phyloP scores from a whole-genome alignment of 352 stramenopile species.

The Elongisporangium senticosum region DNA sequence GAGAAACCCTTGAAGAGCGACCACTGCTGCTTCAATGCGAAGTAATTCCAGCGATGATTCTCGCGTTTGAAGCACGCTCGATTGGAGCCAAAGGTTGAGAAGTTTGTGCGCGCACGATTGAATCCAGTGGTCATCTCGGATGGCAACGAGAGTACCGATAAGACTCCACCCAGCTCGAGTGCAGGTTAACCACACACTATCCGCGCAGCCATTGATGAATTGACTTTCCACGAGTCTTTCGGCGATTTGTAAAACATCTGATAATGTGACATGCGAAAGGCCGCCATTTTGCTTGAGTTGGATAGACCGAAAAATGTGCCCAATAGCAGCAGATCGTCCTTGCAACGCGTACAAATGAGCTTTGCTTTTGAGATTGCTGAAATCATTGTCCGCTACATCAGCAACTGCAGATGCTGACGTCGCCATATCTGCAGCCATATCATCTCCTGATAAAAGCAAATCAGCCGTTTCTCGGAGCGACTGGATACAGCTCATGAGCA shows the following conservation, averaged over 20 bases:
- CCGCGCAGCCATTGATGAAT: conserved; percentile 63
- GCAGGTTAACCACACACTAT: conserved; percentile 85
- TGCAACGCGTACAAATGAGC: conserved; percentile 72
- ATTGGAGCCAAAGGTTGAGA: conserved; percentile 67
- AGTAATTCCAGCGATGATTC: conserved; percentile 79
- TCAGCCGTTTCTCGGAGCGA: conserved; percentile 37
- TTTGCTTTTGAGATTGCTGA: conserved; percentile 48
- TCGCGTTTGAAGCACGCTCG: conserved; percentile 68
- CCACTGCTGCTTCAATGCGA: conserved; percentile 75
- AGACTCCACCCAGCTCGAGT: conserved; percentile 80
- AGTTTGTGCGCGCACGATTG: conserved; percentile 50
- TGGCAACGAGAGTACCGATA: conserved; percentile 58
- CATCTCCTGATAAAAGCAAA: conserved; percentile 9
- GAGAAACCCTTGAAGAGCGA: conserved; percentile 63
- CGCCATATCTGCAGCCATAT: not conserved
- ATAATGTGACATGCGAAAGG: conserved; percentile 47
- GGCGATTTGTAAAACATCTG: conserved; percentile 60
- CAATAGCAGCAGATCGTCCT: conserved; percentile 58
- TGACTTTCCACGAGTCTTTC: conserved; percentile 75
- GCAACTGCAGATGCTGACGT: conserved; percentile 1
- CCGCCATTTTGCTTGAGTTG: conserved; percentile 35
- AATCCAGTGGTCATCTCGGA: conserved; percentile 63
- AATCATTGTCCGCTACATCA: conserved; percentile 14
- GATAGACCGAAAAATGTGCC: conserved; percentile 52
- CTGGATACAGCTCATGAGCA: conserved; percentile 34